Percentiles rank a stretch among this genome's conserved stretches.
Conservation (phyloP, 371 early-diverging fungal genomes). For the Rhizopus sp. region DNA sequence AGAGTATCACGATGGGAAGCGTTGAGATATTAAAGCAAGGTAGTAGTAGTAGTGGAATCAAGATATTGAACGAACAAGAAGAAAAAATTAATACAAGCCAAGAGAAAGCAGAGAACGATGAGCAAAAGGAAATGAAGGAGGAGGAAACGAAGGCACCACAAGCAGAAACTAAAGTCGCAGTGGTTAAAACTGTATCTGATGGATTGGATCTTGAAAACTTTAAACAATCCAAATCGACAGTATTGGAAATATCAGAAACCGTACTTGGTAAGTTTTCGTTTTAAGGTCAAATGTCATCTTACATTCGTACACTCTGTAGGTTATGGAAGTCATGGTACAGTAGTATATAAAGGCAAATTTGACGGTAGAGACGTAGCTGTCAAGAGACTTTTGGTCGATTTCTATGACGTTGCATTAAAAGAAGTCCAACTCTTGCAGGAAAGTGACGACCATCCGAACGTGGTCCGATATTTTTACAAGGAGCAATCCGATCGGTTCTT, state of each 20-base stretch:
- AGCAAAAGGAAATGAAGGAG: background rate
- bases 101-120: conserved; percentile 4
- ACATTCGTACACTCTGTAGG: conserved; percentile 46
- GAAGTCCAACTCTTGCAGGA: conserved; percentile 92
- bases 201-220: conserved; percentile 37
- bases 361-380: conserved; percentile 93
- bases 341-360: conserved; percentile 92
- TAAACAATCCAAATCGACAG: conserved; percentile 28
- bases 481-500: conserved; percentile 89
- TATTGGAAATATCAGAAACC: conserved; percentile 41
- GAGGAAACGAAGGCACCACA: conserved; percentile 6
- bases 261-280: conserved; percentile 36
- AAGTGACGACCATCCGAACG: conserved; percentile 95
- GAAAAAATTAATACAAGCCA: conserved; percentile 2
- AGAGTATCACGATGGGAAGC: conserved; percentile 1
- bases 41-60: background rate
- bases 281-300: background rate
- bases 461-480: conserved; percentile 93
- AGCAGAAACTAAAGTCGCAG: conserved; percentile 5
- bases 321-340: conserved; percentile 96
- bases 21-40: conserved; percentile 8
- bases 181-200: conserved; percentile 14
- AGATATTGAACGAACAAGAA: conserved; percentile 5
- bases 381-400: conserved; percentile 91
- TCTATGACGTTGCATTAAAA: conserved; percentile 92